Conservation (phyloP, 768 basidiomycete genomes). For the Polyporus arcularius region DNA sequence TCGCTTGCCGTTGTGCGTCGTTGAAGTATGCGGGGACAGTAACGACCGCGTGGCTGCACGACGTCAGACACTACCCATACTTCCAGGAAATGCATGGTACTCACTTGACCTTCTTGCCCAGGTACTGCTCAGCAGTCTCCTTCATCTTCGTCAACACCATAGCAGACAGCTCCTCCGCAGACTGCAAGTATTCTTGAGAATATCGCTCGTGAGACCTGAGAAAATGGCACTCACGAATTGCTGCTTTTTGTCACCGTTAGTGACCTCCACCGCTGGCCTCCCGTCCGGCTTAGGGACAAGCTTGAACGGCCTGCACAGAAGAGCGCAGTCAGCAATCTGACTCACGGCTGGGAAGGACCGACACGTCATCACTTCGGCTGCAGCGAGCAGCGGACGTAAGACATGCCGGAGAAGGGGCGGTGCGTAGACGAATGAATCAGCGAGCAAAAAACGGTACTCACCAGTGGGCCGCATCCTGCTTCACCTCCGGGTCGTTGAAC, state of each 20-base stretch:
- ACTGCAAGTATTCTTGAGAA: slow-evolving; percentile 44
- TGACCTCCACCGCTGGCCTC: slow-evolving; percentile 80
- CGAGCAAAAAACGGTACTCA: slow-evolving; percentile 31
- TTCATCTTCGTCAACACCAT: slow-evolving; percentile 93
- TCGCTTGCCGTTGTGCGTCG: slow-evolving; percentile 98
- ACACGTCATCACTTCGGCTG: background rate
- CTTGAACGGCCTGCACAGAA: slow-evolving; percentile 68
- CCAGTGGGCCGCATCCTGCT: slow-evolving; percentile 88
- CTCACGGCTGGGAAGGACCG: background rate
- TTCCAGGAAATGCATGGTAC: slow-evolving; percentile 35
- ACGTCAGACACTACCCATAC: slow-evolving; percentile 1
- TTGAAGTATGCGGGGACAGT: slow-evolving; percentile 99
- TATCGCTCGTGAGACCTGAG: slow-evolving; percentile 3
- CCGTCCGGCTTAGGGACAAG: slow-evolving; percentile 73
- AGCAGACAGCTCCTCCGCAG: slow-evolving; percentile 82
- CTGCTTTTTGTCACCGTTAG: slow-evolving; percentile 83
- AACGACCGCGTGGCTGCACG: slow-evolving; percentile 76
- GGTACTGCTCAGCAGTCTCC: slow-evolving; percentile 90
- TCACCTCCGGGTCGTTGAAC: slow-evolving; percentile 91
- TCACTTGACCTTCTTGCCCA: slow-evolving; percentile 93
- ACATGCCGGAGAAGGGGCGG: background rate
- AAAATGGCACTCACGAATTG: slow-evolving; percentile 56
- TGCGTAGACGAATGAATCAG: background rate
- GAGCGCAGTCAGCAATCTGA: background rate
- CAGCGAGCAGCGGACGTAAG: background rate